These are phyloP conservation scores for Rhynchosporium secalis DNA, from an alignment of 2,329 filamentous ascomycete genomes.

Conservation along the genomic window DNA sequence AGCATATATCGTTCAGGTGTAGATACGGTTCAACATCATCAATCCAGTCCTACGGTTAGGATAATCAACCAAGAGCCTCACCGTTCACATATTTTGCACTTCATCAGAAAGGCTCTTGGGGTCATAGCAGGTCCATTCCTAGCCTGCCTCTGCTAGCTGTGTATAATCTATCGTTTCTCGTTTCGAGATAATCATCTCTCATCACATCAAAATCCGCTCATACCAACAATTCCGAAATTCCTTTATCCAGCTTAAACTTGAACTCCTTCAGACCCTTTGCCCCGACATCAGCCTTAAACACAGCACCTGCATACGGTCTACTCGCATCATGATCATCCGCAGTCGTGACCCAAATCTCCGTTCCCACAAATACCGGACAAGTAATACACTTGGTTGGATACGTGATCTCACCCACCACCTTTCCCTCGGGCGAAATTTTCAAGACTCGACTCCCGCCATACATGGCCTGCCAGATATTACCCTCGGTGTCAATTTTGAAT, in stretches of 20 bases:
- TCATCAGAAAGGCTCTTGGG: no score
- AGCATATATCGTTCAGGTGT: no score
- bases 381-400: slow-evolving; percentile 79
- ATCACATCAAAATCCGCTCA: no score
- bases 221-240: slow-evolving; percentile 7
- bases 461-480: slow-evolving; percentile 87
- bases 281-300: slow-evolving; percentile 79
- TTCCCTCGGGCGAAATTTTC: slow-evolving; percentile 64
- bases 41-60: not conserved
- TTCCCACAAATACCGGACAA: slow-evolving; percentile 77
- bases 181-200: no score
- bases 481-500: slow-evolving; percentile 78
- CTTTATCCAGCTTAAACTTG: slow-evolving; percentile 54
- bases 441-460: slow-evolving; percentile 77
- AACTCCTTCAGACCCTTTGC: slow-evolving; percentile 63
- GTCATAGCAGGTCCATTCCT: no score
- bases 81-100: no score
- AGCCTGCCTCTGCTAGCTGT: no score
- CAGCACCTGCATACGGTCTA: slow-evolving; percentile 63
- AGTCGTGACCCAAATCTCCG: slow-evolving; percentile 75
- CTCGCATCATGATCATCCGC: slow-evolving; percentile 65
- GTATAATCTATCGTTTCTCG: no score
- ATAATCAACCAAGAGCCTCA: no score
- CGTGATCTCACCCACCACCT: slow-evolving; percentile 71
- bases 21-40: not conserved